Evolutionary conservation across 768 basidiomycete genomes (phyloP), one percentile per base, ranked within the genome.

Genomic region (Russula virescens): DNA sequence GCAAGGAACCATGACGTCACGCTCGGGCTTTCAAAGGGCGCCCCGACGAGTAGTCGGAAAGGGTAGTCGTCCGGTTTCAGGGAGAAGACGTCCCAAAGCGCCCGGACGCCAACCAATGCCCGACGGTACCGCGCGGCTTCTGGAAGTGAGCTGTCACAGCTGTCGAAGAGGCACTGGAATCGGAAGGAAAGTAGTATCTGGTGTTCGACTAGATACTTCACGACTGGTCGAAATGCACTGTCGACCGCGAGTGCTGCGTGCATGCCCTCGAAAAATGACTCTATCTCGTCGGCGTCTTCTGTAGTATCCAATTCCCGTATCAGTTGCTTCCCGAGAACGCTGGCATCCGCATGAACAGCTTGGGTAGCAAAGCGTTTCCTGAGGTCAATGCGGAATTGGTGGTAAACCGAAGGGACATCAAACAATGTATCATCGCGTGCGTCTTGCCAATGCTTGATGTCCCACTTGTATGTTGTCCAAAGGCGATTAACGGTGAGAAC

Each of bases 301-400:
- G 49, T 43, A 14, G n/a, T 45, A 11, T 59, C 58, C 26, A 59
- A 18, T 31, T 59, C 58, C 40, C 49, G 40, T n/a, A 59, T 59
- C 48, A 59, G 19, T 19, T 59, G 49, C n/a, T 51, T 59, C 13
- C 58, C 58, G 5, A 59, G 58, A 8, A 59, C 58, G n/a, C 58
- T 59, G n/a, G 58, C 38, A 42, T 59, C 58, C 2, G 38, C 40
- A 34, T 51, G 35, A 6, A 51, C 48, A 0, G 58, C 48, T 1
- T 59, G 49, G 7, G 38, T 6, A 43, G 40, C 14, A 31, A 51
- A 47, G 8, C 58, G 49, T 31, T 59, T 59, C 48, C 25, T 25
- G 25, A 58, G 58, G 25, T 34, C 48, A 26, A 42, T 28, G 7
- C 48, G 58, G 38, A 58, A 58, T 42, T 58, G 58, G 18, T 42